Evolutionary conservation across 2,329 filamentous ascomycete genomes (phyloP), one percentile per base, ranked within the genome.

Genomic region (Fusarium caatingaense): DNA sequence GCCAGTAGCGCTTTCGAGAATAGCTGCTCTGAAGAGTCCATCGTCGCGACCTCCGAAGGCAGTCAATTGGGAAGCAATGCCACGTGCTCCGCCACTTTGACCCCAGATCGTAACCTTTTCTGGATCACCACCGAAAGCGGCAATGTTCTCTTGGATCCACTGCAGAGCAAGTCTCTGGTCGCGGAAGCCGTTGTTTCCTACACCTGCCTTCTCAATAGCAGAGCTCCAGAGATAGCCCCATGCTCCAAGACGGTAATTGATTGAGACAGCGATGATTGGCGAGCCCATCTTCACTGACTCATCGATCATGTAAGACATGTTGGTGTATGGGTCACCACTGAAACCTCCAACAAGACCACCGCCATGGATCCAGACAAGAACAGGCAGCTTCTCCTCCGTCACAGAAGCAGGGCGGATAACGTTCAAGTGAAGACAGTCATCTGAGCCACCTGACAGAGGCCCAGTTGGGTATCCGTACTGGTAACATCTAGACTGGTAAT

Each of bases 231-330:
- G 45, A 2, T 55, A 72, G 0, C 69, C 69, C 61, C 66, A 66
- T 1, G 66, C 66, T 8, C 66, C 62, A 1, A 73, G 60, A 11
- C 71, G 63, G 16, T 73, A 73, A 53, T 73, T 73, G 12, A 73
- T 60, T 1, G 60, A 64, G 2, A 73, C 57, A 1, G 40, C 68
- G 3, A 73, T 66, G 0, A 73, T 67, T 0, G 71, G 71, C 0
- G 59, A 61, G 0, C 66, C 71, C 6, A 70, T 4, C 11, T 72
- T 66, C 1, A 72, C 60, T 8, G 69, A 72, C 15, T 69, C 61
- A 2, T 72, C 55, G 1, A 72, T 30, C 8, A 72, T 45, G 7
- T 44, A 64, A 15, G 54, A 59, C 0, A 72, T 18, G 42, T 72
- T 72, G 0, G 48, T 51, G 1, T 21, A 30, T 2, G 65, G 54